Conservation (phyloP, 2,329 filamentous ascomycete species). For the Cytospora piceae region DNA sequence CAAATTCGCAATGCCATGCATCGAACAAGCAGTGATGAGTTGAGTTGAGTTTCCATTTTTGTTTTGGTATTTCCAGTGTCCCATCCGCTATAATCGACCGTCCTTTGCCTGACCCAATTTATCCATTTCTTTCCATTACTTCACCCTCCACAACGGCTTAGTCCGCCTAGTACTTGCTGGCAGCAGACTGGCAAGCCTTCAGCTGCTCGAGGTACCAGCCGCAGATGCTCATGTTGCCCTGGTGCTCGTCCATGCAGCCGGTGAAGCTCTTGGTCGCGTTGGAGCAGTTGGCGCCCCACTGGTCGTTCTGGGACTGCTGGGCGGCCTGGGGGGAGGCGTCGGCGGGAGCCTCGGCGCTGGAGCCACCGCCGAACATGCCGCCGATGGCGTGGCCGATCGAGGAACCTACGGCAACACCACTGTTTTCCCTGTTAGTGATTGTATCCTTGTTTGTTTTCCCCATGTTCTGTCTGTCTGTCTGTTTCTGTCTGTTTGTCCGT, state of each 20-base stretch:
- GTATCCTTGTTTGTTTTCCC: background rate
- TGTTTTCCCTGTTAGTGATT: slow-evolving; percentile 44
- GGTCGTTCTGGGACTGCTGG: slow-evolving; percentile 58
- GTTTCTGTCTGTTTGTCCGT: background rate
- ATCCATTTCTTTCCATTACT: slow-evolving; percentile 5
- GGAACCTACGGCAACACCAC: slow-evolving; percentile 94
- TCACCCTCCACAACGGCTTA: background rate
- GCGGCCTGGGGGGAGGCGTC: slow-evolving; percentile 54
- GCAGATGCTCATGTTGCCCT: slow-evolving; percentile 93
- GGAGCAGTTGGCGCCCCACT: slow-evolving; percentile 71
- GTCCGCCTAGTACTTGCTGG: slow-evolving; percentile 65
- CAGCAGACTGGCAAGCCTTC: slow-evolving; percentile 82
- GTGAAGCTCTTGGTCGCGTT: slow-evolving; percentile 84
- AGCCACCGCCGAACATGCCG: slow-evolving; percentile 80
- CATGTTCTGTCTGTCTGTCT: background rate
- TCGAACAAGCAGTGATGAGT: slow-evolving; percentile 18
- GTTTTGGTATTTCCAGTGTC: background rate
- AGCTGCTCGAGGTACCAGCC: slow-evolving; percentile 98
- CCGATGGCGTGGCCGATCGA: slow-evolving; percentile 94
- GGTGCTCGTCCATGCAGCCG: slow-evolving; percentile 94
- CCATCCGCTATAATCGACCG: background rate
- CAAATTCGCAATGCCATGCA: slow-evolving; percentile 19
- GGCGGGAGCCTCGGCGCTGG: slow-evolving; percentile 54
- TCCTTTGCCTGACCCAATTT: background rate
- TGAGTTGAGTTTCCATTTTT: slow-evolving; percentile 24